Evolutionary conservation across 345 rosid genomes (phyloP).

Genomic region (Arabidopsis arenosa): DNA sequence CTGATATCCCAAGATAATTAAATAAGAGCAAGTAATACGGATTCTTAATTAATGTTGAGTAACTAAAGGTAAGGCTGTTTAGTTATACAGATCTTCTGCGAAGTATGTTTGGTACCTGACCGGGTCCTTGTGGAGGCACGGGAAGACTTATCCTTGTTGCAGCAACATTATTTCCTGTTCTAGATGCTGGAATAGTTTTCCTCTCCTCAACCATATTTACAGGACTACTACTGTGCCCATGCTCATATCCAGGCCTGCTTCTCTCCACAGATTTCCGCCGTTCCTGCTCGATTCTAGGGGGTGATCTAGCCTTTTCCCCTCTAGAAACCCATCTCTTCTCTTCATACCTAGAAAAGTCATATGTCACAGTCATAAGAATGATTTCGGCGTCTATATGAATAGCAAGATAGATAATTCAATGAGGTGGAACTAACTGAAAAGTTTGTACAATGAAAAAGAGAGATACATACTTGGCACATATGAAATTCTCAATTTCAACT

Average conservation of each 20-base stretch:
- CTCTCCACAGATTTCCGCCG: slow-evolving; percentile 67
- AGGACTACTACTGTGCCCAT: slow-evolving; percentile 52
- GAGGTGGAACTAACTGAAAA: slow-evolving; percentile 8
- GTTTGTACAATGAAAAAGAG: slow-evolving; percentile 23
- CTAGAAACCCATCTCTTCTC: slow-evolving; percentile 88
- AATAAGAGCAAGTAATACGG: slow-evolving; percentile 11
- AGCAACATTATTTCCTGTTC: slow-evolving; percentile 54
- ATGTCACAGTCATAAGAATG: slow-evolving; percentile 6
- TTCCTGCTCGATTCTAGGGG: slow-evolving; percentile 64
- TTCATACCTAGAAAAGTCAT: slow-evolving; percentile 64
- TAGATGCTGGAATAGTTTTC: slow-evolving; percentile 56
- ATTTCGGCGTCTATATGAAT: slow-evolving; percentile 1
- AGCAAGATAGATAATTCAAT: slow-evolving; percentile 25
- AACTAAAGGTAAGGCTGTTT: slow-evolving; percentile 21
- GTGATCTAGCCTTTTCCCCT: slow-evolving; percentile 72
- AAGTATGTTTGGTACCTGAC: slow-evolving; percentile 60
- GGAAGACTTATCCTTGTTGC: slow-evolving; percentile 66
- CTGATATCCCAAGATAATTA: slow-evolving; percentile 27
- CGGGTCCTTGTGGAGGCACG: slow-evolving; percentile 76
- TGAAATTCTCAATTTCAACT: slow-evolving; percentile 95
- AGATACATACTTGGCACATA: slow-evolving; percentile 80
- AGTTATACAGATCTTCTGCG: slow-evolving; percentile 4
- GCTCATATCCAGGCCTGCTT: slow-evolving; percentile 56
- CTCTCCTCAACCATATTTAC: slow-evolving; percentile 67
- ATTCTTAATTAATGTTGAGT: slow-evolving; percentile 19